Conservation (phyloP, 129 eudicot species). For the Pittosporum tobira region DNA sequence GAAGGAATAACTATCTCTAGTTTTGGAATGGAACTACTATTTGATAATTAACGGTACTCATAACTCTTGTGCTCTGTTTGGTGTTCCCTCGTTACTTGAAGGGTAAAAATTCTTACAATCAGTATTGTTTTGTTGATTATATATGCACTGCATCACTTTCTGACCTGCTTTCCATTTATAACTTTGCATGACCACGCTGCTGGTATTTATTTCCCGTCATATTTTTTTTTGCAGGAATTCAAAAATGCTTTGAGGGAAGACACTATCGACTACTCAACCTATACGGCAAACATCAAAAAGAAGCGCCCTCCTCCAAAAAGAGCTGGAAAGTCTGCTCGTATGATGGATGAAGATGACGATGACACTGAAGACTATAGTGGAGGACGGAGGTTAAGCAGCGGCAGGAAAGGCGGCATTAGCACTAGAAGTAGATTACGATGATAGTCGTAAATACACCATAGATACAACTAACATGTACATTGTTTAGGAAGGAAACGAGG, state of each 20-base stretch:
- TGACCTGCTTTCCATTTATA: too few relatives aligned
- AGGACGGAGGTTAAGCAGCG: slow-evolving; percentile 27
- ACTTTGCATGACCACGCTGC: not conserved
- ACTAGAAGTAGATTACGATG: slow-evolving; percentile 60
- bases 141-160: not conserved
- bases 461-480: slow-evolving; percentile 72
- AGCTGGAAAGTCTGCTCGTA: slow-evolving; percentile 40
- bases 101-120: too few relatives aligned
- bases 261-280: slow-evolving; percentile 77
- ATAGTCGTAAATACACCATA: slow-evolving; percentile 55
- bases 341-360: slow-evolving; percentile 32
- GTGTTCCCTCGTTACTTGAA: not conserved
- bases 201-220: not conserved
- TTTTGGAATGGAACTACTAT: too few relatives aligned
- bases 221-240: slow-evolving; percentile 47
- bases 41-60: not conserved
- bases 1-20: too few relatives aligned
- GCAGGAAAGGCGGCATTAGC: slow-evolving; percentile 37
- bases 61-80: not conserved
- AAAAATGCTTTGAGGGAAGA: slow-evolving; percentile 88
- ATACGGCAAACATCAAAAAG: slow-evolving; percentile 79
- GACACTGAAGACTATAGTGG: slow-evolving; percentile 43
- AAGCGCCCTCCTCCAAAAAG: slow-evolving; percentile 75
- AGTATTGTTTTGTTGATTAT: too few relatives aligned
- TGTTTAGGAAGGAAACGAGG: slow-evolving; percentile 27